These are phyloP conservation scores for Euphorbia schlechtendalii DNA, from an alignment of 441 rosid species.

Conservation along the genomic window DNA sequence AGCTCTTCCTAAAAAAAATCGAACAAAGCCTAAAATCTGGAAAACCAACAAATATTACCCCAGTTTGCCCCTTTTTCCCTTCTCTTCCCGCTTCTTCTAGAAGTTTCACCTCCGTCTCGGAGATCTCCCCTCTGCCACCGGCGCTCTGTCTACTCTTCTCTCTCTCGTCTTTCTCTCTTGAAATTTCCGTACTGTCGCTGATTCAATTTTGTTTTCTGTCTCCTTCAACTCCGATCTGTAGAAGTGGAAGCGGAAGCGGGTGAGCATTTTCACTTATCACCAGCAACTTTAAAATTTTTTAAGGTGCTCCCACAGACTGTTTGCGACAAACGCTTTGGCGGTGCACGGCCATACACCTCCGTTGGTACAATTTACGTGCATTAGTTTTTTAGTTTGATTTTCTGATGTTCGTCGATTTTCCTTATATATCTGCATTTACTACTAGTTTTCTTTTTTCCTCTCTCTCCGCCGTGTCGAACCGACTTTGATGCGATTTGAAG, in stretches of 20 bases:
- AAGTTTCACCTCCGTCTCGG: too few relatives aligned
- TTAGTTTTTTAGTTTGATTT: neutral
- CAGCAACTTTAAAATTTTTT: neutral
- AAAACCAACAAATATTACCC: too few relatives aligned
- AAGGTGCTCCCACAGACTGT: neutral
- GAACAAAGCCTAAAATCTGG: too few relatives aligned
- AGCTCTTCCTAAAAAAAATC: too few relatives aligned
- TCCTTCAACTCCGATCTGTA: neutral
- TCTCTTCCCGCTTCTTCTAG: too few relatives aligned
- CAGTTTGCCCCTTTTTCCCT: too few relatives aligned
- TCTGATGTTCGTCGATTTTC: neutral
- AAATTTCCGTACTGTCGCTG: too few relatives aligned
- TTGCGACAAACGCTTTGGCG: neutral
- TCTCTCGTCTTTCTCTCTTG: too few relatives aligned
- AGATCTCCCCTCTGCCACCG: too few relatives aligned
- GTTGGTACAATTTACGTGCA: neutral
- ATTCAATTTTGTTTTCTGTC: neutral
- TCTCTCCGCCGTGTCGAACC: too few relatives aligned
- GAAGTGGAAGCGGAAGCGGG: neutral
- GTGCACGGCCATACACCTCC: neutral
- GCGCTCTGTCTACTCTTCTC: too few relatives aligned
- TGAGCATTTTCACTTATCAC: neutral
- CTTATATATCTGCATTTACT: neutral
- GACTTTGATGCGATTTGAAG: neutral
- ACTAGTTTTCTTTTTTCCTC: too few relatives aligned